These are phyloP conservation scores for Durio zibethinus DNA, from an alignment of 345 rosid genomes.

Conservation along the genomic window DNA sequence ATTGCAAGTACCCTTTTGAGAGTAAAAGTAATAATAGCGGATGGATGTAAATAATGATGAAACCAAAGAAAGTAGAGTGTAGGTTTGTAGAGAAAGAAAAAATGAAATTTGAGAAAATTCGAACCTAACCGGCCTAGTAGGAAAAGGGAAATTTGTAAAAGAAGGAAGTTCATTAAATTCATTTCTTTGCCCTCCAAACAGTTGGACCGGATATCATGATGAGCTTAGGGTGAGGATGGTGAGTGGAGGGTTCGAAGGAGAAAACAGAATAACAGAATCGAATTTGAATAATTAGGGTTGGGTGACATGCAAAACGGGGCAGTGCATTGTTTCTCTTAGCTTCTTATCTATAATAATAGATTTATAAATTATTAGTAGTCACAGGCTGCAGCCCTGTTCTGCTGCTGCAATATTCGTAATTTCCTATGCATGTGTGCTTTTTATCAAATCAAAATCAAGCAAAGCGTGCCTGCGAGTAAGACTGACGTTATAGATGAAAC, in stretches of 20 bases:
- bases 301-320: conserved; percentile 35
- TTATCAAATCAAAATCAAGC: conserved; percentile 27
- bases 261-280: not conserved
- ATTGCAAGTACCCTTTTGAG: conserved; percentile 37
- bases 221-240: conserved; percentile 19
- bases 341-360: not conserved
- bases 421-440: conserved; percentile 22
- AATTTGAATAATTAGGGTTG: conserved; percentile 36
- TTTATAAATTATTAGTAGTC: not conserved
- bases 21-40: conserved; percentile 33
- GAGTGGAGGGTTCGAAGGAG: conserved; percentile 18
- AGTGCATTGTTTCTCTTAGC: conserved; percentile 1
- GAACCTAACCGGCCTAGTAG: too few species aligned
- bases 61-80: conserved; percentile 28
- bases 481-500: conserved; percentile 15
- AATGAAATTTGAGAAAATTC: not conserved
- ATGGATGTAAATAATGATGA: conserved; percentile 29
- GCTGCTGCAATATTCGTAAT: conserved; percentile 17
- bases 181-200: not conserved
- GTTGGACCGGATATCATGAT: conserved; percentile 13
- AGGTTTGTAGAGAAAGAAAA: conserved; percentile 23
- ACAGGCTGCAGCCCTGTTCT: not conserved
- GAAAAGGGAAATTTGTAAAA: not conserved
- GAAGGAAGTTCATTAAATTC: not conserved
- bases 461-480: conserved; percentile 31